Evolutionary conservation across 495 filamentous ascomycete species (phyloP), one percentile per base, ranked within the genome.

Genomic region (Aspergillus sclerotioniger): DNA sequence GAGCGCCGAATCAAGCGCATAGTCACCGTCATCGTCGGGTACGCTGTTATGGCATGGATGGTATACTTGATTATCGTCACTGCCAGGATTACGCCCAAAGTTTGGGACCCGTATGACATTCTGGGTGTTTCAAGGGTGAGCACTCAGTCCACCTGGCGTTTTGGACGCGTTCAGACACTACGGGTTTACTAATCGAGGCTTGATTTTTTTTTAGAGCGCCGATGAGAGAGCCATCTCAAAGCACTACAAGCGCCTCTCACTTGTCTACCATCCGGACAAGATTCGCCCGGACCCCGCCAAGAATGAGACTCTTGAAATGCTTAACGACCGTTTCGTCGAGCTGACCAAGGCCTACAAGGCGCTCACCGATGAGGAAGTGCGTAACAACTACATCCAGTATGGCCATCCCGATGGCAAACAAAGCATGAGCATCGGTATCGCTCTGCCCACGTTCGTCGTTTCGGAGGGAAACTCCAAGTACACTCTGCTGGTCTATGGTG

Each of bases 341-440:
- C 78, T 98, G 58, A 90, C 90, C 50, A 98, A 98, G 77, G 94
- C 94, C 6, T 97, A 96, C 80, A 97, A 98, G 73, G 87, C 95
- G 8, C 80, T 98, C 44, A 98, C 95, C 8, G 94, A 98, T 65
- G 94, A 98, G 72, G 94, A 98, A 39, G 81, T 98, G 45, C 89
- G 95, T 51, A 95, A 96, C 71, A 98, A 98, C 77, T 98, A 88
- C 69, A 85, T 92, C 35, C 90, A 96, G 69, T 98, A 87, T 70
- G 94, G 94, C 46, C 91, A 98, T 71, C 94, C 94, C 6, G 94
- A 98, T 68, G 94, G 94, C 53, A 97, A 96, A 78, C 94, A 98
- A 71, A 92, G 91, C 67, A 93, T 89, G 79, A 97, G 92, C 73
- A 97, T 98, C 68, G 93, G 96, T 58, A 98, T 98, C 63, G 94